These are phyloP conservation scores for Chenopodium suecicum DNA, from an alignment of 148 eudicot species.

Conservation along the genomic window DNA sequence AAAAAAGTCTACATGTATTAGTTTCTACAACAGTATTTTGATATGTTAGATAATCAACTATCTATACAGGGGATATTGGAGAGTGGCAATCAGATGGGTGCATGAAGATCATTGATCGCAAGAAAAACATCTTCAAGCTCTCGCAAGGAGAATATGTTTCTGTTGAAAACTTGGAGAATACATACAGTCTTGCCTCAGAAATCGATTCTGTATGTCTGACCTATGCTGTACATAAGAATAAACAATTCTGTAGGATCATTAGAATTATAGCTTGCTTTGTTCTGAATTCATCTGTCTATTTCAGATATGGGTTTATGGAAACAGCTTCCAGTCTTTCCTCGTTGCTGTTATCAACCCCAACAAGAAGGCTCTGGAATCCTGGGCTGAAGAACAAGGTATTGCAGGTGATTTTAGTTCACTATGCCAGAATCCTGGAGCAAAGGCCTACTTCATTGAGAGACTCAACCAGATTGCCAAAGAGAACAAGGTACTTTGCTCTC, in stretches of 20 bases:
- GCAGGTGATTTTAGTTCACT: constrained; percentile 52
- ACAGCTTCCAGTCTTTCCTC: constrained; percentile 83
- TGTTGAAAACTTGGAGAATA: constrained; percentile 85
- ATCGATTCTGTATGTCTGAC: constrained; percentile 63
- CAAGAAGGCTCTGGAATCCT: constrained; percentile 52
- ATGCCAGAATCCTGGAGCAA: constrained; percentile 61
- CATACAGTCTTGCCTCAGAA: constrained; percentile 49
- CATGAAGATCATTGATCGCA: constrained; percentile 92
- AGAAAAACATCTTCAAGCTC: constrained; percentile 98
- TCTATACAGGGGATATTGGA: constrained; percentile 77
- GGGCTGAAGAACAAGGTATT: constrained; percentile 66
- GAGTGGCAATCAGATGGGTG: constrained; percentile 94
- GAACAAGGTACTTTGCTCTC: constrained; percentile 58
- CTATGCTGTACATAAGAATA: background rate
- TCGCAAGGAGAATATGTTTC: constrained; percentile 97
- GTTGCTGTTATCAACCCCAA: constrained; percentile 82
- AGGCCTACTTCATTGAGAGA: constrained; percentile 53
- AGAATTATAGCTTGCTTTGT: background rate
- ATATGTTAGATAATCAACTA: background rate
- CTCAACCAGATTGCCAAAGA: constrained; percentile 59
- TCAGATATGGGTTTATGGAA: constrained; percentile 93
- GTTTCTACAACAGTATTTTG: too few relatives aligned
- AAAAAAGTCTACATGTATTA: too few relatives aligned
- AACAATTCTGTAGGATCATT: background rate
- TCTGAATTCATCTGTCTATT: constrained; percentile 1